Percentiles rank a stretch among this genome's conserved stretches.
These are phyloP conservation scores for Metschnikowia baotianmanensis DNA, from an alignment of 805 yeast genomes.

Conservation along the genomic window DNA sequence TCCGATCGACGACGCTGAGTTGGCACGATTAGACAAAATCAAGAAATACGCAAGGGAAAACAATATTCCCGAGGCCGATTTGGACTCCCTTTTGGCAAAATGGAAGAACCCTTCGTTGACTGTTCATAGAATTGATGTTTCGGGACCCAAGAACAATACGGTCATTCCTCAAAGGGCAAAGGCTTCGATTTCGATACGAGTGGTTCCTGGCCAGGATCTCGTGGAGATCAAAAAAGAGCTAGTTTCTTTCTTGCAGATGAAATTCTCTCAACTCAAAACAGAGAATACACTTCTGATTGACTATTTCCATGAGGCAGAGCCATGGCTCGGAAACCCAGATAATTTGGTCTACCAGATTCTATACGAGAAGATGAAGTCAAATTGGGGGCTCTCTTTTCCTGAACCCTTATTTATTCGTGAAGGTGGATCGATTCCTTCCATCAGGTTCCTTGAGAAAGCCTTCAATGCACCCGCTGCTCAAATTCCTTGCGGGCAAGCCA, in stretches of 20 bases:
- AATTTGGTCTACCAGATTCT: slow-evolving; percentile 72
- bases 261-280: slow-evolving; percentile 52
- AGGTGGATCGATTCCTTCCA: slow-evolving; percentile 95
- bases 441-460: slow-evolving; percentile 76
- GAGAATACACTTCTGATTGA: slow-evolving; percentile 60
- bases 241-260: slow-evolving; percentile 40
- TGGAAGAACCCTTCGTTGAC: slow-evolving; percentile 93
- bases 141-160: slow-evolving; percentile 88
- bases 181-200: slow-evolving; percentile 76
- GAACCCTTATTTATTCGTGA: slow-evolving; percentile 88
- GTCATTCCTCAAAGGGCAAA: slow-evolving; percentile 82
- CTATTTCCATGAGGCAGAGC: slow-evolving; percentile 84
- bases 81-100: slow-evolving; percentile 60
- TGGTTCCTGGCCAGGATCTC: slow-evolving; percentile 85
- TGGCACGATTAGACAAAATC: slow-evolving; percentile 60
- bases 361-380: slow-evolving; percentile 55
- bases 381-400: slow-evolving; percentile 57
- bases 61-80: slow-evolving; percentile 36
- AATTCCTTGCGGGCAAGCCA: slow-evolving; percentile 92
- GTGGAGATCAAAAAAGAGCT: slow-evolving; percentile 53
- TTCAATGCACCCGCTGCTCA: slow-evolving; percentile 91
- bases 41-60: slow-evolving; percentile 27
- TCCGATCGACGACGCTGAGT: slow-evolving; percentile 57
- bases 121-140: slow-evolving; percentile 75
- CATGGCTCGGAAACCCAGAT: slow-evolving; percentile 89